Evolutionary conservation across 257 asterid species (phyloP).

Genomic region (Solanum bukasovii): DNA sequence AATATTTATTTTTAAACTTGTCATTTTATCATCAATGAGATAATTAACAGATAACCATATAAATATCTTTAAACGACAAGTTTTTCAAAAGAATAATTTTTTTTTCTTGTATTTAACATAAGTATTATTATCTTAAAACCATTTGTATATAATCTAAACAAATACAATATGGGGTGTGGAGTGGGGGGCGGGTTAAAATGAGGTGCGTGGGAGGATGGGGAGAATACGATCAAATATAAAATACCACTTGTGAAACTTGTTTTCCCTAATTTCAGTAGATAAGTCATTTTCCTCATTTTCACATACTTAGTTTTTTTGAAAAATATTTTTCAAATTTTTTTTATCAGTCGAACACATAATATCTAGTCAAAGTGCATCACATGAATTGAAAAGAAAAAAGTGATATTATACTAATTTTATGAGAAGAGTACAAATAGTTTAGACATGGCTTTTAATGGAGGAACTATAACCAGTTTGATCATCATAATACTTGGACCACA

Average conservation of each 20-base stretch:
- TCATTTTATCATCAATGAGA: neutral
- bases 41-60: neutral
- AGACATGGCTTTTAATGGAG: constrained; percentile 10
- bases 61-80: neutral
- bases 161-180: neutral
- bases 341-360: neutral
- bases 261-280: neutral
- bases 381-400: neutral
- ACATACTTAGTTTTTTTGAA: neutral
- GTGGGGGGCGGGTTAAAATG: neutral
- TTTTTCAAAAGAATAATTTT: too few relatives aligned
- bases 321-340: too few relatives aligned
- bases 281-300: neutral
- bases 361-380: neutral
- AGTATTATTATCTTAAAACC: neutral
- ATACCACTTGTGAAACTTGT: neutral
- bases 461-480: constrained; percentile 18
- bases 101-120: neutral
- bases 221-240: neutral
- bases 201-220: fast-evolving
- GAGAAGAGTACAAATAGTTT: neutral
- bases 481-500: constrained; percentile 20
- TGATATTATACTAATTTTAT: neutral
- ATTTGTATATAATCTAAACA: neutral
- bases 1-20: neutral